phyloP scores from a whole-genome alignment of 2,329 filamentous ascomycete genomes.

The Phaeoacremonium minimum region DNA sequence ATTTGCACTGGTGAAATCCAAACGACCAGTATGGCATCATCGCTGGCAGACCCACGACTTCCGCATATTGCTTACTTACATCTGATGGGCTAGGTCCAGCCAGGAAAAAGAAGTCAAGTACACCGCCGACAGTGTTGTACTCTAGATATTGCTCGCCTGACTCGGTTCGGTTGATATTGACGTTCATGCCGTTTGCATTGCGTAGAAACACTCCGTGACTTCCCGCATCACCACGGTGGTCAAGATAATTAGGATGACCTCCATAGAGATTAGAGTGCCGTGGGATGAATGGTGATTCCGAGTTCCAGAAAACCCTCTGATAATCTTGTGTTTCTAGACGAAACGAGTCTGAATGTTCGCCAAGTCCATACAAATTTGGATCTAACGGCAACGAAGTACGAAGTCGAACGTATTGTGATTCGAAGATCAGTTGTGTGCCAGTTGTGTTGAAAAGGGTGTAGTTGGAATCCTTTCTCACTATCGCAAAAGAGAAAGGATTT shows the following conservation, averaged over 20 bases:
- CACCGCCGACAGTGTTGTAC: constrained; percentile 72
- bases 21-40: constrained; percentile 63
- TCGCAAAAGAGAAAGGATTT: too few relatives aligned
- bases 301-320: constrained; percentile 64
- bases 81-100: constrained; percentile 54
- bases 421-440: too few relatives aligned
- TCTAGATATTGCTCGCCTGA: constrained; percentile 64
- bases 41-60: constrained; percentile 49
- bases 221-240: constrained; percentile 52
- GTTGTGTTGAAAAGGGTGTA: too few relatives aligned
- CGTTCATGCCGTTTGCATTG: constrained; percentile 72
- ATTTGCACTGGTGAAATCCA: constrained; percentile 60
- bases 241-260: constrained; percentile 68
- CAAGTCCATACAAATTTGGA: constrained; percentile 70
- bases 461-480: too few relatives aligned
- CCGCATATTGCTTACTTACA: constrained; percentile 54
- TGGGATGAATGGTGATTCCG: constrained; percentile 61
- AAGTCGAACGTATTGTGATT: constrained; percentile 69
- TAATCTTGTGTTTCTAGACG: constrained; percentile 63
- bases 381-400: constrained; percentile 62
- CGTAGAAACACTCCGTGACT: constrained; percentile 66
- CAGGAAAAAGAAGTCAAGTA: constrained; percentile 68
- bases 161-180: constrained; percentile 62
- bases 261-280: constrained; percentile 64
- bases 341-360: constrained; percentile 70